Evolutionary conservation across 257 asterid species (phyloP).

Genomic region (Fraxinus americana): DNA sequence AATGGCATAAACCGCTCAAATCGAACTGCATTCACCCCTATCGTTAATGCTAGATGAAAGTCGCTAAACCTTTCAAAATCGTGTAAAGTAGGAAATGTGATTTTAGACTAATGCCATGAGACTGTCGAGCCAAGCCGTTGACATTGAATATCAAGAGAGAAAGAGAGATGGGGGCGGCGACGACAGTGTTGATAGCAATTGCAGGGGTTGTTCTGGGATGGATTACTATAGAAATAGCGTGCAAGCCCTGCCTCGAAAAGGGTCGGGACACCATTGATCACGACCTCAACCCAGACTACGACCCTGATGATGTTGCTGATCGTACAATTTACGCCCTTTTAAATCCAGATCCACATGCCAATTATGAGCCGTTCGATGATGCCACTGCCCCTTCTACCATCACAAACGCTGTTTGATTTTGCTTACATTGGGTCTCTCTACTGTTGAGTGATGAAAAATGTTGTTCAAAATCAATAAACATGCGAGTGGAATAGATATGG

Average conservation of each 20-base stretch:
- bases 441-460: background rate
- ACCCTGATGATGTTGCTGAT: conserved; percentile 63
- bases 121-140: too few species aligned
- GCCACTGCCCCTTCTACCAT: conserved; percentile 32
- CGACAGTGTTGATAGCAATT: conserved; percentile 76
- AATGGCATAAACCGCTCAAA: too few species aligned
- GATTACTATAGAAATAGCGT: conserved; percentile 84
- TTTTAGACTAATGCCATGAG: too few species aligned
- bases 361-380: conserved; percentile 16
- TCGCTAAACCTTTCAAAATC: too few species aligned
- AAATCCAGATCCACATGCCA: conserved; percentile 32
- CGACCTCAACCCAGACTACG: conserved; percentile 84
- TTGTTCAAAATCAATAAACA: too few species aligned
- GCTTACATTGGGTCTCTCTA: background rate
- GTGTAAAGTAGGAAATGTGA: too few species aligned
- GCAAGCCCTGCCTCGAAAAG: conserved; percentile 88
- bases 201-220: conserved; percentile 78
- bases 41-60: too few species aligned
- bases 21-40: too few species aligned
- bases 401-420: conserved; percentile 43
- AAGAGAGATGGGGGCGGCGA: conserved; percentile 70
- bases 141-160: background rate
- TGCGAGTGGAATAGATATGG: too few species aligned
- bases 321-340: conserved; percentile 57
- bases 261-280: conserved; percentile 92